Base-by-base conservation (phyloP, 306 rosid species). In the Chamaecrista fasciculata region DNA sequence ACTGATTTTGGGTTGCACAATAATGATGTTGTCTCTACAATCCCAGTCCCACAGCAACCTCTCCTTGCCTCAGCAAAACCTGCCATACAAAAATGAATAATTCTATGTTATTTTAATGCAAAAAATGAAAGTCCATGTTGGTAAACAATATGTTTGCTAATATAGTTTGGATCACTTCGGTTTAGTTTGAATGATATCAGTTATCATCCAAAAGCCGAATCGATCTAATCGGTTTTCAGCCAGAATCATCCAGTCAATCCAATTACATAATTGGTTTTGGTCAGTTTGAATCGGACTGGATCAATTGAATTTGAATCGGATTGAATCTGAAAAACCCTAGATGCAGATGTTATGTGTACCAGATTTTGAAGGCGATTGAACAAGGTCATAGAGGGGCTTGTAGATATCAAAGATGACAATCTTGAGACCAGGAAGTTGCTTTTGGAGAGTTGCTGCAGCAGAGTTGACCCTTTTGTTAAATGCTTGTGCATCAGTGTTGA, bases 41-140 rank as follows among this genome's bases (percentile, higher is more conserved):
- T 75, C 50, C 96, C 98, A 6, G 97, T 90, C n/a, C 98, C 97
- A 64, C 98, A 93, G 76, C 98, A 93, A 23, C 98, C 98, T 86
- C 78, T 88, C 23, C 83, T 84, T 61, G 87, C 89, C 76, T 90
- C 98, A 19, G 43, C 75, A 71, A 93, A 93, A 21, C 98, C 96
- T 93, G 37, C 46, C 40, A 43, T 26, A 52, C 10, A 58, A 71
- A 53, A 6, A 28, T 39, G 25, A 25, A 64, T 14, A 59, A 8
- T 26, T 15, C n/a, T 12, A 21, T 25, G 40, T 49, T 50, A 48
- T 43, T 52, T 71, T 33, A 16, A 20, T 31, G 62, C 43, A 29
- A 68, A 31, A 39, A 20, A 5, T 6, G 12, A 31, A 31, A 57
- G n/a, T 57, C 43, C 11, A n/a, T 3, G 12, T 29, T 14, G 64